Evolutionary conservation across 2,329 filamentous ascomycete species (phyloP).

Genomic region (Stagonosporopsis vannaccii): DNA sequence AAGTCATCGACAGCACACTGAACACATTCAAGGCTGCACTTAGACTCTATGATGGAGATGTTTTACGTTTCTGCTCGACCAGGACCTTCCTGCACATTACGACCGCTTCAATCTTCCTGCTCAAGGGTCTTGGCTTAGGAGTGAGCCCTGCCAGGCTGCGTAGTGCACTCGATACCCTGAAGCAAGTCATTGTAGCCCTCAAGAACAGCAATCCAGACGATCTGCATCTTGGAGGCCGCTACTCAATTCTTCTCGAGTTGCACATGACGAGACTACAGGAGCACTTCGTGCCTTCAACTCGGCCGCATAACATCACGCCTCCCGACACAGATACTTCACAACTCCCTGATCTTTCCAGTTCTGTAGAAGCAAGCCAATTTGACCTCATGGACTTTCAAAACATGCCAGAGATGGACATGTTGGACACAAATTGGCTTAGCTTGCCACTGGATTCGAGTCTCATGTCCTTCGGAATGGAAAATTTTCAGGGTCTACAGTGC

Average conservation of each 20-base stretch:
- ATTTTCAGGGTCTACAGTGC: not conserved
- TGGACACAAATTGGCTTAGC: not conserved
- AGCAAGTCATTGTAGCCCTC: not conserved
- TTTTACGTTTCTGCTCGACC: not conserved
- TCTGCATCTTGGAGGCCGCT: not conserved
- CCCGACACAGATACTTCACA: not conserved
- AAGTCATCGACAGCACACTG: not conserved
- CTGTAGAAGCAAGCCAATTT: not conserved
- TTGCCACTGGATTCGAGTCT: not conserved
- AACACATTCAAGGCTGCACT: not conserved
- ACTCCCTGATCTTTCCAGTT: not conserved
- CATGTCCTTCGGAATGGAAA: not conserved
- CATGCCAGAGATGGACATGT: not conserved
- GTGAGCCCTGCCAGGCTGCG: not conserved
- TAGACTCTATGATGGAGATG: not conserved
- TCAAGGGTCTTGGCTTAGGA: not conserved
- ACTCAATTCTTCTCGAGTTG: not conserved
- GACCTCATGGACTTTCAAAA: not conserved
- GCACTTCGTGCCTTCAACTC: conserved; percentile 1
- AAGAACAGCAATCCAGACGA: conserved; percentile 1
- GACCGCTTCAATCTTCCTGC: not conserved
- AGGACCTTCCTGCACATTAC: not conserved
- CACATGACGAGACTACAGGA: conserved; percentile 5
- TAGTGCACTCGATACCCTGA: not conserved
- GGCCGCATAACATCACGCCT: conserved; percentile 5